Conservation (phyloP, 1,139 yeast genomes). For the Nakaseomyces nivariensis region DNA sequence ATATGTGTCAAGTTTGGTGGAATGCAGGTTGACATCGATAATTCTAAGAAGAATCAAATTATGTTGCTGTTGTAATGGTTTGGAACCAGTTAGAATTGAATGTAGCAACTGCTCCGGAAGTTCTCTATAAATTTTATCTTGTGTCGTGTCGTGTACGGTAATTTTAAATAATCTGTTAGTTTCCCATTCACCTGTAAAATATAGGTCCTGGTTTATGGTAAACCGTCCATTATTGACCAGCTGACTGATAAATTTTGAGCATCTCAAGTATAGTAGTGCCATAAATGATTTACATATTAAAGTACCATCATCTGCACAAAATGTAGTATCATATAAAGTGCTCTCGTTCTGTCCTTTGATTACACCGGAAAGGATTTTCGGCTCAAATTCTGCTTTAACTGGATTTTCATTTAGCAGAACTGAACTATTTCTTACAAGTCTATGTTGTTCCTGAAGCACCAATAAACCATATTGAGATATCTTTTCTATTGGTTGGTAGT, state of each 20-base stretch:
- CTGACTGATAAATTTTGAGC: conserved; percentile 7
- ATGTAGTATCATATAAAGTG: conserved; percentile 18
- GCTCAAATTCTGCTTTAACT: neutral
- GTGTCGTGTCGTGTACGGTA: neutral
- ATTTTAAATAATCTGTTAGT: neutral
- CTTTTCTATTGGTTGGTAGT: neutral
- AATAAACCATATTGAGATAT: neutral
- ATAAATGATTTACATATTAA: conserved; percentile 20
- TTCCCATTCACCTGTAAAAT: neutral
- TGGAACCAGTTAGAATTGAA: conserved; percentile 40
- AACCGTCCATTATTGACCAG: conserved; percentile 7
- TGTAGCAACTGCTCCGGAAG: conserved; percentile 23
- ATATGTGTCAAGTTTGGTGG: conserved; percentile 8
- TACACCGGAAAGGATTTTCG: neutral
- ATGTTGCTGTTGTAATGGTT: conserved; percentile 10
- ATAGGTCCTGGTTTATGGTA: conserved; percentile 5
- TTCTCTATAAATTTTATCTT: conserved; percentile 1
- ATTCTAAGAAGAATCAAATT: conserved; percentile 10
- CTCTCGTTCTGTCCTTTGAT: conserved; percentile 2
- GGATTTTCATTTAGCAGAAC: neutral
- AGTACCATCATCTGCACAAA: conserved; percentile 6
- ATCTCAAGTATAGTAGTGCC: conserved; percentile 13
- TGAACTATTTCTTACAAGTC: neutral
- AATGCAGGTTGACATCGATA: conserved; percentile 16
- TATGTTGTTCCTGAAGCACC: neutral